Percentiles rank a stretch among this genome's conserved stretches.
These are phyloP conservation scores for Lasiodiplodia sp. DNA, from an alignment of 2,329 filamentous ascomycete genomes.

Conservation along the genomic window DNA sequence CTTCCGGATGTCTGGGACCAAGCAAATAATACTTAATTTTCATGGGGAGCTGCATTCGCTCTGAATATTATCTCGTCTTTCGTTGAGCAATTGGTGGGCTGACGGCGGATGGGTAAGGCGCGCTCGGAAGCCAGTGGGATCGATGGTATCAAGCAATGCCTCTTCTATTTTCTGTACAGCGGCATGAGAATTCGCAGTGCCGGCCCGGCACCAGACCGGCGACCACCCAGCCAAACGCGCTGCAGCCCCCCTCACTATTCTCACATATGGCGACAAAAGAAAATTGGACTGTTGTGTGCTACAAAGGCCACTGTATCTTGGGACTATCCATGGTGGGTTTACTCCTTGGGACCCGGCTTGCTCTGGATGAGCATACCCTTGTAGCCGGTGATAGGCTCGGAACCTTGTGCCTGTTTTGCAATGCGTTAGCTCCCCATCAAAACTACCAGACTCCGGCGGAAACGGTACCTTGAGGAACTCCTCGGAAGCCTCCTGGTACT, in stretches of 20 bases:
- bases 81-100: neutral
- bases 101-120: neutral
- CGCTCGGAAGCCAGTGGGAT: constrained; percentile 4
- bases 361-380: constrained; percentile 51
- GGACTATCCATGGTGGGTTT: neutral
- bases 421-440: constrained; percentile 26
- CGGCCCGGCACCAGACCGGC: constrained; percentile 46
- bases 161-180: constrained; percentile 33
- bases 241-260: constrained; percentile 16
- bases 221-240: constrained; percentile 44
- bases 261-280: constrained; percentile 26
- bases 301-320: constrained; percentile 10
- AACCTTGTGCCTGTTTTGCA: constrained; percentile 43
- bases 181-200: constrained; percentile 31
- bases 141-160: constrained; percentile 22
- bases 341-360: constrained; percentile 37
- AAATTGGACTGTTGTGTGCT: constrained; percentile 19
- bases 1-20: neutral
- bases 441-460: neutral
- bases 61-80: neutral
- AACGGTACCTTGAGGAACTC: constrained; percentile 86
- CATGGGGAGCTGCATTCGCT: too few relatives aligned
- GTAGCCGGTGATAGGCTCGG: constrained; percentile 48
- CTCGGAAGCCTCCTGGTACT: constrained; percentile 95
- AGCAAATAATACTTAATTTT: neutral